Conservation (phyloP, 225 moss, liverwort and hornwort genomes). For the Marchantia paleacea region DNA sequence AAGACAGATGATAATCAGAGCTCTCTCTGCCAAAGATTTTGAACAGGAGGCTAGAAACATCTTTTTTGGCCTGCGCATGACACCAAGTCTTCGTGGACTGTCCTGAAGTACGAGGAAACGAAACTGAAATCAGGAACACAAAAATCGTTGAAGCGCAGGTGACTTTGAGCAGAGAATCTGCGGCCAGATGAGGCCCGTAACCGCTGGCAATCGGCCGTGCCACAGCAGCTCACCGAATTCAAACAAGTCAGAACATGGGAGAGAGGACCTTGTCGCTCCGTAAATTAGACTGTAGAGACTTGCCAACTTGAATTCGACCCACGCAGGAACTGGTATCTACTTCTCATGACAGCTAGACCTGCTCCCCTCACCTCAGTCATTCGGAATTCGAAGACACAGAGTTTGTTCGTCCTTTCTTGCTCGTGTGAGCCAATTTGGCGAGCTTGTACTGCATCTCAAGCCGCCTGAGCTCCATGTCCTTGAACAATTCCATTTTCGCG, state of each 20-base stretch:
- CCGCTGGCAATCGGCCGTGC: constrained; percentile 2
- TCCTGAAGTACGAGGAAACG: constrained; percentile 17
- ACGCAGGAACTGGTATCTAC: constrained; percentile 4
- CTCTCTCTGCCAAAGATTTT: background rate
- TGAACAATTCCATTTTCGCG: constrained; percentile 51
- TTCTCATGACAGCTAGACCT: background rate
- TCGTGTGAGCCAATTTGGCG: constrained; percentile 44
- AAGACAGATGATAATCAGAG: constrained; percentile 9
- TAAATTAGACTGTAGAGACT: background rate
- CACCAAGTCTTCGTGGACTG: constrained; percentile 18
- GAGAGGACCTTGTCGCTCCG: constrained; percentile 5
- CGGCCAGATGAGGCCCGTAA: background rate
- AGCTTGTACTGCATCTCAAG: constrained; percentile 53
- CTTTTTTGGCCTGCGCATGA: background rate
- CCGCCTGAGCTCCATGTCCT: constrained; percentile 46
- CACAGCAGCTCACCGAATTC: constrained; percentile 7
- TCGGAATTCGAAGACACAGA: constrained; percentile 41
- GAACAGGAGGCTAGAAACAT: background rate
- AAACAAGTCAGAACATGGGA: constrained; percentile 6
- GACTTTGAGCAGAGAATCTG: constrained; percentile 1
- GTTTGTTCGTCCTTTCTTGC: constrained; percentile 44
- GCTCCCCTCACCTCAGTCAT: constrained; percentile 28
- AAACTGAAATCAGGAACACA: constrained; percentile 5
- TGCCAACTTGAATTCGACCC: constrained; percentile 11
- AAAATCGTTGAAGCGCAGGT: constrained; percentile 7